Conservation (phyloP, 192 early-diverging fungal species). For the Podila minutissima region DNA sequence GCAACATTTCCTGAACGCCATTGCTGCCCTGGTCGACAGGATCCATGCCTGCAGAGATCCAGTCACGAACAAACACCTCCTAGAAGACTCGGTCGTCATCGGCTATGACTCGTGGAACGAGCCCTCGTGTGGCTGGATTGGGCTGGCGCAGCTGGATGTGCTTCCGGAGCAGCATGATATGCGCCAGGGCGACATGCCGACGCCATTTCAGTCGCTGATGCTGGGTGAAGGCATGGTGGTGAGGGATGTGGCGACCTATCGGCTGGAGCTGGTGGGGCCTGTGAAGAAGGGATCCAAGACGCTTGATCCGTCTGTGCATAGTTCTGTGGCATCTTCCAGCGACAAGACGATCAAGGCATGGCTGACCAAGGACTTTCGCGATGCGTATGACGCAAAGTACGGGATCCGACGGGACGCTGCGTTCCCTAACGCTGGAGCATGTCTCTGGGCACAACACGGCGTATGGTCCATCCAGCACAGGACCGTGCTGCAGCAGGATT, state of each 20-base stretch:
- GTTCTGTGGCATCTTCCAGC: conserved; percentile 33
- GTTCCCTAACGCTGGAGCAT: conserved; percentile 47
- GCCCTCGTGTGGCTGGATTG: conserved; percentile 63
- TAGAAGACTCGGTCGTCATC: conserved; percentile 55
- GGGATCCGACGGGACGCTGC: conserved; percentile 45
- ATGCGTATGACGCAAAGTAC: conserved; percentile 21
- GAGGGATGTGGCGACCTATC: conserved; percentile 42
- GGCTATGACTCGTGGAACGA: conserved; percentile 70
- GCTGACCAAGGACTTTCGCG: conserved; percentile 32
- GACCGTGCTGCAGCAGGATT: conserved; percentile 46
- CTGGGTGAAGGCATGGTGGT: conserved; percentile 53
- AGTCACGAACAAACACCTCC: conserved; percentile 12
- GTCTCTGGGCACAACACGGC: conserved; percentile 64
- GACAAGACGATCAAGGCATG: conserved; percentile 45
- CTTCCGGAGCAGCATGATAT: conserved; percentile 53
- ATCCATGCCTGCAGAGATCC: conserved; percentile 32
- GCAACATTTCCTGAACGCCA: conserved; percentile 54
- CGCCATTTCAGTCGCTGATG: conserved; percentile 56
- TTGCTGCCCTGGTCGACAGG: conserved; percentile 43
- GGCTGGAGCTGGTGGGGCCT: conserved; percentile 21
- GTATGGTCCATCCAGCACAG: conserved; percentile 53
- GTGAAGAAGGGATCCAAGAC: conserved; percentile 30
- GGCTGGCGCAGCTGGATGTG: conserved; percentile 40
- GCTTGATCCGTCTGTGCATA: conserved; percentile 35
- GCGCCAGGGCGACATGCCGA: conserved; percentile 61